A percentile compares a stretch with the other conserved stretches of the same genome.
Evolutionary conservation across 257 asterid genomes (phyloP).

Genomic region (Ballota nigra): DNA sequence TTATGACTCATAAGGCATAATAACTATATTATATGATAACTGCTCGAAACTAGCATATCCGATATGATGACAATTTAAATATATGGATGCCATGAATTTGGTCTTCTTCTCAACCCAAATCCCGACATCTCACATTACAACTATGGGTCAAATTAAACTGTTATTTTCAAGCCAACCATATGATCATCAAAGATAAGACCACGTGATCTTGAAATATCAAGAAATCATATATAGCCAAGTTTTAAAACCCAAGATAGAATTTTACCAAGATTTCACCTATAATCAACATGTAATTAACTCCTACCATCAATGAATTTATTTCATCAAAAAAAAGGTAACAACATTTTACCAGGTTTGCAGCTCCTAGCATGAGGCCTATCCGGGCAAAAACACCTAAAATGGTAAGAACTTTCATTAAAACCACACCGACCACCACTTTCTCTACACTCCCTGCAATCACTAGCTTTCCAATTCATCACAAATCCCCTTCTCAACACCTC

Average conservation of each 20-base stretch:
- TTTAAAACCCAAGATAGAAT: background rate
- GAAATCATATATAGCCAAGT: background rate
- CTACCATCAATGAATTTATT: background rate
- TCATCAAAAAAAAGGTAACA: background rate
- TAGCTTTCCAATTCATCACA: conserved; percentile 44
- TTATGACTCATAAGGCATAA: background rate
- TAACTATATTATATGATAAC: background rate
- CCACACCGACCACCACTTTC: conserved; percentile 66
- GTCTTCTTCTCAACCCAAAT: background rate
- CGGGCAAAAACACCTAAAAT: conserved; percentile 52
- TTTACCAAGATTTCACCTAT: background rate
- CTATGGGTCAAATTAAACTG: background rate
- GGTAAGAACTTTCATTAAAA: conserved; percentile 7
- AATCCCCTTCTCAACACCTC: conserved; percentile 52
- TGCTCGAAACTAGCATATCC: background rate
- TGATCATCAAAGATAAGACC: background rate
- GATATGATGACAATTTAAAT: background rate
- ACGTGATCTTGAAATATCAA: background rate
- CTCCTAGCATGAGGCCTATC: conserved; percentile 47
- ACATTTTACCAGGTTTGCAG: conserved; percentile 47
- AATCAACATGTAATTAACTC: background rate
- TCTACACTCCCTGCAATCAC: conserved; percentile 36
- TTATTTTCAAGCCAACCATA: background rate
- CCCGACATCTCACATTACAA: background rate
- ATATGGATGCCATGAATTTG: background rate